Percentiles rank a stretch among this genome's conserved stretches.
Conservation (phyloP, 2,329 filamentous ascomycete genomes). For the Aspergillus cejpii region DNA sequence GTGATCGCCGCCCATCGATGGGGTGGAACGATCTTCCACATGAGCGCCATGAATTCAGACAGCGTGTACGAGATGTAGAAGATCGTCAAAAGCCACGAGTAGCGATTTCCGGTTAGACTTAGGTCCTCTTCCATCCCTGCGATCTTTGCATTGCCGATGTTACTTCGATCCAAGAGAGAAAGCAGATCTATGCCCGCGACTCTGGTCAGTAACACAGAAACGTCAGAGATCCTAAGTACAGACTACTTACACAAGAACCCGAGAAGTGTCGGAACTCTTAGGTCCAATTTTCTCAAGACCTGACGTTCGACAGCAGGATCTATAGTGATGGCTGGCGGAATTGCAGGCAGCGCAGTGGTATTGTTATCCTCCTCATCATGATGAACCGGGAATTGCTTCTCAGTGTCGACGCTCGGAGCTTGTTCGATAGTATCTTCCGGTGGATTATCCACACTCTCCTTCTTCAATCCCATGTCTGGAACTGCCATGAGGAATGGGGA, state of each 20-base stretch:
- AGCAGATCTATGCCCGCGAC: conserved; percentile 36
- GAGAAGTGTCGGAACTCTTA: conserved; percentile 30
- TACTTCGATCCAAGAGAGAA: conserved; percentile 46
- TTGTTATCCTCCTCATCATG: conserved; percentile 14
- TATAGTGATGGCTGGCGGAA: conserved; percentile 18
- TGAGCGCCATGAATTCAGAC: conserved; percentile 38
- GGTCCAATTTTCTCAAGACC: conserved; percentile 35
- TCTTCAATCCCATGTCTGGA: conserved; percentile 10
- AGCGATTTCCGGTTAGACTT: conserved; percentile 42
- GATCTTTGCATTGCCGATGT: conserved; percentile 49
- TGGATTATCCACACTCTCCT: background rate
- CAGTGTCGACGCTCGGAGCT: conserved; percentile 20
- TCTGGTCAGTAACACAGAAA: background rate
- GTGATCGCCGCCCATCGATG: conserved; percentile 41
- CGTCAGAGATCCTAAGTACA: background rate
- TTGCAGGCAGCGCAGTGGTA: conserved; percentile 15
- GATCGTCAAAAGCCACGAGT: conserved; percentile 48
- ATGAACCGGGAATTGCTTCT: conserved; percentile 23
- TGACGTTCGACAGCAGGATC: conserved; percentile 33
- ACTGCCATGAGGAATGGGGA: background rate
- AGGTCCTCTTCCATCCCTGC: conserved; percentile 50
- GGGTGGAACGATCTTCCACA: conserved; percentile 42
- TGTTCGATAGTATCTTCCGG: conserved; percentile 20
- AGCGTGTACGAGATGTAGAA: conserved; percentile 48
- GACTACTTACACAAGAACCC: conserved; percentile 36